Percentiles rank a stretch among this genome's conserved stretches.
Evolutionary conservation across 2,329 filamentous ascomycete species (phyloP).

Genomic region (Colletotrichum spinosum): DNA sequence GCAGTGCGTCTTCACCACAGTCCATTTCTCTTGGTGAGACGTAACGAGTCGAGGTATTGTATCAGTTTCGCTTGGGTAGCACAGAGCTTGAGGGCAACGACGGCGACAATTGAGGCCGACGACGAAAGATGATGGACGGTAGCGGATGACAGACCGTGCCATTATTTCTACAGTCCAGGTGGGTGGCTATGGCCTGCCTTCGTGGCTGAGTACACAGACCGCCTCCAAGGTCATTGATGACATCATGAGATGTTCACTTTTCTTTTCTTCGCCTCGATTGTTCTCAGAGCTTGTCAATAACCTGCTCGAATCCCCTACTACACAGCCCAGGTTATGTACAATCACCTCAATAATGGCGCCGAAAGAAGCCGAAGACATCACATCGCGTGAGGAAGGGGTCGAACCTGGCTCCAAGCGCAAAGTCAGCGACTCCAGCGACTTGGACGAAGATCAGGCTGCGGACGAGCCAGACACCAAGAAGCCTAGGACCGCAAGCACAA

Average conservation of each 20-base stretch:
- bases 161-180: too few species aligned
- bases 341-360: background rate
- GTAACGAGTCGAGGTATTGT: too few species aligned
- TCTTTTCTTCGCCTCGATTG: background rate
- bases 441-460: background rate
- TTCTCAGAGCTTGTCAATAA: too few species aligned
- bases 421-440: background rate
- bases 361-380: background rate
- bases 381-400: background rate
- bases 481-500: background rate
- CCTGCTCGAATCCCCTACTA: too few species aligned
- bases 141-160: too few species aligned
- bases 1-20: too few species aligned
- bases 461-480: constrained; percentile 10
- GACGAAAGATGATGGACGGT: background rate
- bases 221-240: background rate
- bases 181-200: background rate
- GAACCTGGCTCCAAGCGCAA: constrained; percentile 13
- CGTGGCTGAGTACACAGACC: background rate
- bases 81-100: too few species aligned
- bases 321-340: too few species aligned
- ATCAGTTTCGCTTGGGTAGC: too few species aligned
- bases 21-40: too few species aligned
- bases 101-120: background rate
- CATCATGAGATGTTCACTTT: constrained; percentile 7